Evolutionary conservation across 1,284 basidiomycete species (phyloP), one percentile per base, ranked within the genome.

Genomic region (Nidula niveotomentosa): DNA sequence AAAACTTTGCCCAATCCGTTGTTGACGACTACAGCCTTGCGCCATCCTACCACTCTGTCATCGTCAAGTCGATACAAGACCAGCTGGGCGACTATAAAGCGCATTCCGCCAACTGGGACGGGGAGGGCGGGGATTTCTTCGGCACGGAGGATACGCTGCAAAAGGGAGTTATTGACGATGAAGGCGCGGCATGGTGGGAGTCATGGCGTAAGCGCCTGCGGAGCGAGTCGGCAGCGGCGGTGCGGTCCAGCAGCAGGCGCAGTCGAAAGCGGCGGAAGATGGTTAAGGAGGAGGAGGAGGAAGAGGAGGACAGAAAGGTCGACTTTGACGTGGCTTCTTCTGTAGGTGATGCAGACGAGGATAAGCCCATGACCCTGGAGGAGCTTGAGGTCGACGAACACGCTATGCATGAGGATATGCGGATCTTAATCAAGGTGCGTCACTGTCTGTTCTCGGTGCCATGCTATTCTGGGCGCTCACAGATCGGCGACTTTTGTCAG

Each of bases 1-100:
- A 97, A 65, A 73, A 86, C 39, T 98, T 99, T 65, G 96, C 96
- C 0, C 88, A 91, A 62, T 88, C 89, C 8, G 76, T 99, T 15
- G 90, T 96, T 45, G 96, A 98, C 64, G 97, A 99, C 70, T 94
- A 98, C 61, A 78, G 80, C 10, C 82, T 99, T 44, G 81, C 92
- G 0, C 69, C 83, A 7, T 83, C 76, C 51, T 94, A 95, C 70
- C 83, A 88, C 56, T 69, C 79, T 17, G 74, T 88, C 53, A 97
- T 99, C 69, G 83, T 88, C 51, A 88, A 90, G 62, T 77, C 87
- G 5, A 96, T 99, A 59, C 88, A 93, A 61, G 92, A 96, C 64
- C 94, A 96, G 68, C 75, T 96, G 33, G 81, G 82, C 58, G 94
- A 91, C 70, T 96, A 82, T 72, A 87, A 82, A 70, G 79, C 84